Conservation (phyloP, 495 filamentous ascomycete species). For the Tuber indicum region DNA sequence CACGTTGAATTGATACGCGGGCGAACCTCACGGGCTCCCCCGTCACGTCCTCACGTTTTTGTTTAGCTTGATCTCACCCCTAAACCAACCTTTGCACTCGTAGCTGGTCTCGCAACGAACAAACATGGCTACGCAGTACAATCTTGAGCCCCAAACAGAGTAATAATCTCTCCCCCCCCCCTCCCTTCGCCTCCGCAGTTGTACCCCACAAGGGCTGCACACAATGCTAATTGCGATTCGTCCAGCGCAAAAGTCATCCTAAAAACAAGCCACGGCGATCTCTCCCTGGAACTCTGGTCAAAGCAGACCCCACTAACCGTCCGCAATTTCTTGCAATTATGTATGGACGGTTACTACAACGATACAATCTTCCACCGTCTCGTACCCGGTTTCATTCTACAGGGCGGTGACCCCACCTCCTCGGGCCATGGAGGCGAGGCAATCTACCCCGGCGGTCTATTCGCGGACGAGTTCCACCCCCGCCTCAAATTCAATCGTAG, state of each 20-base stretch:
- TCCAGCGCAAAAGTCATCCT: conserved; percentile 80
- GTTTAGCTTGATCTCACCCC: not conserved
- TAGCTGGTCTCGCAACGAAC: not conserved
- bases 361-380: conserved; percentile 89
- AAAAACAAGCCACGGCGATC: conserved; percentile 78
- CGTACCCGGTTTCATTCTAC: conserved; percentile 82
- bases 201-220: not conserved
- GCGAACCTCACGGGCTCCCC: not conserved
- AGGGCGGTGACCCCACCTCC: conserved; percentile 78
- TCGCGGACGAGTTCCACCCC: conserved; percentile 84
- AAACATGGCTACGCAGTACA: conserved; percentile 80
- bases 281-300: conserved; percentile 86
- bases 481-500: conserved; percentile 87
- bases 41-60: not conserved
- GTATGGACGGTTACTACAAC: conserved; percentile 89
- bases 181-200: not conserved
- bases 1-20: not conserved
- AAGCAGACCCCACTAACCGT: conserved; percentile 84
- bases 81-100: not conserved
- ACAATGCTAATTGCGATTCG: conserved; percentile 7
- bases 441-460: conserved; percentile 79
- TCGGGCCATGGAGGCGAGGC: conserved; percentile 86
- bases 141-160: conserved; percentile 72
- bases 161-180: conserved; percentile 10
- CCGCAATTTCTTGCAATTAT: conserved; percentile 94